Evolutionary conservation across 139 green algal species (phyloP).

Genomic region (Zygnema cylindricum): DNA sequence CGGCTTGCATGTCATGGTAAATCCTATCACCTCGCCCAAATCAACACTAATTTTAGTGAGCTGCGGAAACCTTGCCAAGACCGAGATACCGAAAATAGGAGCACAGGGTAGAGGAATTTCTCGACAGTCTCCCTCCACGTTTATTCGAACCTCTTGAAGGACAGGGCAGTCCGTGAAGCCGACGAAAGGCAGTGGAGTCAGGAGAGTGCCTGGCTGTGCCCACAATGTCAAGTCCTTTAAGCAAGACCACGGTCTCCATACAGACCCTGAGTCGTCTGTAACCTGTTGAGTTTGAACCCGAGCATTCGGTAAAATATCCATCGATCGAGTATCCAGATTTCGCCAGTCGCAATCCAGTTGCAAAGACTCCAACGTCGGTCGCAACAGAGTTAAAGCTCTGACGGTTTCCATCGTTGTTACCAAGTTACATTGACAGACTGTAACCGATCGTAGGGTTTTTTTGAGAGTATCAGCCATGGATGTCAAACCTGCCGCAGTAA

Average conservation of each 20-base stretch:
- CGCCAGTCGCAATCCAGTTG: conserved; percentile 11
- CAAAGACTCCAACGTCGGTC: background rate
- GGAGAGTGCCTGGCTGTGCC: conserved; percentile 2
- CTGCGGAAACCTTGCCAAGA: conserved; percentile 19
- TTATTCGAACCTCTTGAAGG: conserved; percentile 6
- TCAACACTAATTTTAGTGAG: conserved; percentile 2
- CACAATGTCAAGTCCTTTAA: conserved; percentile 19
- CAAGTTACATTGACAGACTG: conserved; percentile 3
- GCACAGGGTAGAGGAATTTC: background rate
- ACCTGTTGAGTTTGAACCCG: background rate
- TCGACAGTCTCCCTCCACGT: conserved; percentile 27
- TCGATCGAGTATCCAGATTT: background rate
- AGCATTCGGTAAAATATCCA: background rate
- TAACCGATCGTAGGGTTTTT: background rate
- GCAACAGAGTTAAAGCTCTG: background rate
- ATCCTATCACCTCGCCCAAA: conserved; percentile 27
- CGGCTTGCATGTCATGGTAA: background rate
- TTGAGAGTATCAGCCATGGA: background rate
- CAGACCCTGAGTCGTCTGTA: background rate
- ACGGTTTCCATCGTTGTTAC: conserved; percentile 9
- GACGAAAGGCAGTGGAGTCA: background rate
- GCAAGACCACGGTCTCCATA: background rate
- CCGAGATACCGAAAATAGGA: background rate
- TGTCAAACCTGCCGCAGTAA: background rate
- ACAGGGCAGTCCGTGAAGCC: conserved; percentile 29